Conservation (phyloP, 805 yeast genomes). For the Saccharomycopsis fibuligera region DNA sequence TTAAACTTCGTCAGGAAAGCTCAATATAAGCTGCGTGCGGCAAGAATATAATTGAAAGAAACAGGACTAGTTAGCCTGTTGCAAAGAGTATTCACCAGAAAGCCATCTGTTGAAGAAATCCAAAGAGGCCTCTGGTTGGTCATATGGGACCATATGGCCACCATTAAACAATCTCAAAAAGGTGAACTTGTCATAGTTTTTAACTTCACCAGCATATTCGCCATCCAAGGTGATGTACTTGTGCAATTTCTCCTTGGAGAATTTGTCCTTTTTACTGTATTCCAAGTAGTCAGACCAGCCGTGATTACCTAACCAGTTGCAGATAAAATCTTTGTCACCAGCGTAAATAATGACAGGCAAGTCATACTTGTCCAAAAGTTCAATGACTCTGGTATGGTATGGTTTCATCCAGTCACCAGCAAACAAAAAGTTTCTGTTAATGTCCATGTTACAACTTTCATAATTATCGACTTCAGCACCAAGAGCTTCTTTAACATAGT, state of each 20-base stretch:
- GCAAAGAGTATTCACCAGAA: slow-evolving; percentile 35
- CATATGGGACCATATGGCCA: slow-evolving; percentile 91
- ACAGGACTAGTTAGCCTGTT: slow-evolving; percentile 6
- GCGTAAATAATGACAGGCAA: slow-evolving; percentile 87
- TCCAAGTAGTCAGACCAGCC: slow-evolving; percentile 77
- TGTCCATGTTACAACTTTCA: slow-evolving; percentile 73
- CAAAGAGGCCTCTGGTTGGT: slow-evolving; percentile 70
- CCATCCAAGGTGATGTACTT: slow-evolving; percentile 31
- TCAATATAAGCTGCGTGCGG: too few species aligned
- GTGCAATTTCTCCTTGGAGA: slow-evolving; percentile 33
- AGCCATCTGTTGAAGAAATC: slow-evolving; percentile 75
- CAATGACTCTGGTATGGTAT: slow-evolving; percentile 67
- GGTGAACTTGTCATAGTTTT: slow-evolving; percentile 63
- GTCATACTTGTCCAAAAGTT: slow-evolving; percentile 54
- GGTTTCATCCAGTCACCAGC: slow-evolving; percentile 94
- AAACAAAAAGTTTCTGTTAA: slow-evolving; percentile 74
- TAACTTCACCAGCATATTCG: slow-evolving; percentile 48
- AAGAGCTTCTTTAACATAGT: slow-evolving; percentile 68
- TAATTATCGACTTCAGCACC: slow-evolving; percentile 86
- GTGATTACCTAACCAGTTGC: slow-evolving; percentile 93
- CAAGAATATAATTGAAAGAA: too few species aligned
- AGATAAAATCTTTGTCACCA: slow-evolving; percentile 93
- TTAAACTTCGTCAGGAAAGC: too few species aligned
- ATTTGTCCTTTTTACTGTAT: slow-evolving; percentile 55
- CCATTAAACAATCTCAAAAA: slow-evolving; percentile 75